These are phyloP conservation scores for Ligustrum vulgare DNA, from an alignment of 257 asterid genomes.

Conservation along the genomic window DNA sequence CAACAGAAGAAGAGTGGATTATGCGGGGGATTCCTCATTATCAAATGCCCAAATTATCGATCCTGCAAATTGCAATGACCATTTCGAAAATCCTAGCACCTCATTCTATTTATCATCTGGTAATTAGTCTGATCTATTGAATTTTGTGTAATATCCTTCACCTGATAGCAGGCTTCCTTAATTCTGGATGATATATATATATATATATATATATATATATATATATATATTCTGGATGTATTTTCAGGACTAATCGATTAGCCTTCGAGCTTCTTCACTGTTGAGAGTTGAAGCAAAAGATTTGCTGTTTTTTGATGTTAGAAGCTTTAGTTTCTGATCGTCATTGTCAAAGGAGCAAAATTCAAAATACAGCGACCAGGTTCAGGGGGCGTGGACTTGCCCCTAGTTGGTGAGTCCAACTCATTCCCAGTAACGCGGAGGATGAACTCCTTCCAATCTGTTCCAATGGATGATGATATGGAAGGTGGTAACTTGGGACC, in stretches of 20 bases:
- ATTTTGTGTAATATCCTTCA: neutral
- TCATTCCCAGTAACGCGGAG: slow-evolving; percentile 71
- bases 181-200: too few species aligned
- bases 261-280: neutral
- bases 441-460: slow-evolving; percentile 76
- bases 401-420: slow-evolving; percentile 63
- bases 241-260: slow-evolving; percentile 21
- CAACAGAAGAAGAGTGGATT: slow-evolving; percentile 25
- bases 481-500: slow-evolving; percentile 79
- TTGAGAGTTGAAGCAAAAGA: neutral
- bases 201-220: too few species aligned
- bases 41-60: neutral
- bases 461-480: slow-evolving; percentile 84
- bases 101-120: slow-evolving; percentile 5
- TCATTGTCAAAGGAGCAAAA: slow-evolving; percentile 14
- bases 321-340: slow-evolving; percentile 21
- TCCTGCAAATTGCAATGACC: neutral
- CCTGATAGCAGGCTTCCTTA: neutral
- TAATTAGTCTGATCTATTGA: slow-evolving; percentile 26
- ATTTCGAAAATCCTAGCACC: slow-evolving; percentile 25
- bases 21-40: slow-evolving; percentile 24
- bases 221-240: neutral
- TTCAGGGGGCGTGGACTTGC: slow-evolving; percentile 96
- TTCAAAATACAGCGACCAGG: slow-evolving; percentile 69
- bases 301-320: slow-evolving; percentile 12